Conservation (phyloP, 768 basidiomycete genomes). For the Mycena maculata region DNA sequence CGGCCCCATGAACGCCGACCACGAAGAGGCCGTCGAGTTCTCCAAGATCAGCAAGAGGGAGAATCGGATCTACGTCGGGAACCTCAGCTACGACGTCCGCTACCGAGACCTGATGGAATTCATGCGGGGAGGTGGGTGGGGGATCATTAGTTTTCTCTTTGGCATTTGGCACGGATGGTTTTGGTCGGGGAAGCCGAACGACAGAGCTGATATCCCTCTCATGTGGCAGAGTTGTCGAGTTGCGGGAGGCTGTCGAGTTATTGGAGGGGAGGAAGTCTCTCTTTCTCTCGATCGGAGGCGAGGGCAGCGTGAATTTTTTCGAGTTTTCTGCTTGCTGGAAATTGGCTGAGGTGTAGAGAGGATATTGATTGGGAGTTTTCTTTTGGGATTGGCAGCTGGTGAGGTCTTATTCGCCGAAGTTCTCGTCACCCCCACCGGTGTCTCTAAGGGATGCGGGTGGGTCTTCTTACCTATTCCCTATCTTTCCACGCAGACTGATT, state of each 20-base stretch:
- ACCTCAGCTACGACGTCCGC: slow-evolving; percentile 98
- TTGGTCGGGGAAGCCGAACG: slow-evolving; percentile 10
- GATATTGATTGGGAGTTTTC: slow-evolving; percentile 96
- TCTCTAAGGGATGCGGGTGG: slow-evolving; percentile 99
- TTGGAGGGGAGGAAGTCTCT: slow-evolving; percentile 47
- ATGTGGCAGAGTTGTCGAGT: no score
- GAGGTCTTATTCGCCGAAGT: slow-evolving; percentile 99
- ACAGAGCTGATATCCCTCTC: slow-evolving; percentile 15
- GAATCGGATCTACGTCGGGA: slow-evolving; percentile 98
- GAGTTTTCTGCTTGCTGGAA: slow-evolving; percentile 58
- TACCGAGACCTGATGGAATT: slow-evolving; percentile 99
- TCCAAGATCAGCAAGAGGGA: slow-evolving; percentile 97
- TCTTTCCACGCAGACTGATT: not conserved
- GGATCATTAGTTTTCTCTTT: slow-evolving; percentile 67
- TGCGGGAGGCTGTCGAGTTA: slow-evolving; percentile 14
- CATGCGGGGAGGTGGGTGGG: slow-evolving; percentile 99
- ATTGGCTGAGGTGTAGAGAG: slow-evolving; percentile 75
- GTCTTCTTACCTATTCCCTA: slow-evolving; percentile 46
- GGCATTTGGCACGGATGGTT: slow-evolving; percentile 22
- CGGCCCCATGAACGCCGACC: slow-evolving; percentile 89
- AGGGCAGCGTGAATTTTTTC: slow-evolving; percentile 47
- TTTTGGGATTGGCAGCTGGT: slow-evolving; percentile 94
- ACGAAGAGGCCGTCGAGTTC: slow-evolving; percentile 95
- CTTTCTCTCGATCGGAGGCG: slow-evolving; percentile 37
- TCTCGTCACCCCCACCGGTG: slow-evolving; percentile 93